These are phyloP conservation scores for Bryoglossum gracile DNA, from an alignment of 495 filamentous ascomycete species.

Conservation along the genomic window DNA sequence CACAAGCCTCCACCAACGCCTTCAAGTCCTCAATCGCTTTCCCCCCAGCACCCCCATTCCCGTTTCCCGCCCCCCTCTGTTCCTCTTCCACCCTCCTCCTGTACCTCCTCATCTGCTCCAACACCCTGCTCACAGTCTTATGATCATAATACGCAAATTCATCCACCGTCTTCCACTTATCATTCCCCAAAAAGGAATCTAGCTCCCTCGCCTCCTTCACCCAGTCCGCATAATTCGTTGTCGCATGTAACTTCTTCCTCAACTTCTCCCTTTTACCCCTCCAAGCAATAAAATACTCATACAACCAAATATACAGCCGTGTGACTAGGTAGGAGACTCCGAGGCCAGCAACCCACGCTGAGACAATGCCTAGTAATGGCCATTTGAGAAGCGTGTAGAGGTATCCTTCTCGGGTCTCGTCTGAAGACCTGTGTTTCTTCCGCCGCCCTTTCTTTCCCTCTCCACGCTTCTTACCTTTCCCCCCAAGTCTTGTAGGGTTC, in stretches of 20 bases:
- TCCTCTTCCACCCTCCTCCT: conserved; percentile 53
- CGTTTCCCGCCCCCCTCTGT: conserved; percentile 14
- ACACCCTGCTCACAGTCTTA: conserved; percentile 67
- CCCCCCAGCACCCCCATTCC: conserved; percentile 17
- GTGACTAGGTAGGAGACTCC: conserved; percentile 68
- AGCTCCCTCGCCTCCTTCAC: conserved; percentile 65
- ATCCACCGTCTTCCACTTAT: conserved; percentile 77
- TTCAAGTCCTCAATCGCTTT: conserved; percentile 63
- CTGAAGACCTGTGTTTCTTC: conserved; percentile 46
- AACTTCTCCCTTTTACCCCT: conserved; percentile 64
- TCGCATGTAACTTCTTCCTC: conserved; percentile 58
- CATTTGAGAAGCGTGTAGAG: conserved; percentile 84
- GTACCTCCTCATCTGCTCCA: conserved; percentile 59
- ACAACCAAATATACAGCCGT: conserved; percentile 80
- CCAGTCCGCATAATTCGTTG: conserved; percentile 77
- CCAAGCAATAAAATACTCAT: conserved; percentile 74
- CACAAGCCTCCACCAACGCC: conserved; percentile 73
- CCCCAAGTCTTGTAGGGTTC: conserved; percentile 26
- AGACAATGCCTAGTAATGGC: conserved; percentile 75
- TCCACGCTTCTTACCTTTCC: conserved; percentile 15
- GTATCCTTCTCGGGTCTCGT: conserved; percentile 92
- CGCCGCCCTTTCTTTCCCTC: conserved; percentile 20
- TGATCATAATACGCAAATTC: conserved; percentile 95
- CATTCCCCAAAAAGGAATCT: conserved; percentile 76
- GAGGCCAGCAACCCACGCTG: conserved; percentile 68